Base-by-base conservation (phyloP, 352 stramenopile genomes). In the Thraustotheca clavata region DNA sequence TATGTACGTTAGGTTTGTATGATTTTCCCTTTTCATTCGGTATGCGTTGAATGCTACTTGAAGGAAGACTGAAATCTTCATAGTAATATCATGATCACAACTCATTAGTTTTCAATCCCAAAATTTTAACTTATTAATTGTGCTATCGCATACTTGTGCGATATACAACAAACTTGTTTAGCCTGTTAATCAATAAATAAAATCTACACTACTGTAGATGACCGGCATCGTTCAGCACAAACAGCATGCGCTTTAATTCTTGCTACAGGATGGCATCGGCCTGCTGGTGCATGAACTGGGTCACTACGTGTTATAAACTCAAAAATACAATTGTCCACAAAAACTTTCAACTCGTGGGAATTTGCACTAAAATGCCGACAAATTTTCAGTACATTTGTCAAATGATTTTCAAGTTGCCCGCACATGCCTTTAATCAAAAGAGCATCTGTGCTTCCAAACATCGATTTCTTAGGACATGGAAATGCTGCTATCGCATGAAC, bases 131-230 rank as follows among this genome's bases (percentile, higher is more conserved):
- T n/a, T n/a, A n/a, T n/a, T n/a, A n/a, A n/a, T n/a, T n/a, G n/a
- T n/a, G n/a, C n/a, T n/a, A n/a, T n/a, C n/a, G n/a, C n/a, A n/a
- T n/a, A n/a, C n/a, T n/a, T n/a, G n/a, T n/a, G n/a, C n/a, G n/a
- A n/a, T n/a, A n/a, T n/a, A n/a, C n/a, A n/a, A n/a, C n/a, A n/a
- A n/a, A n/a, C n/a, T n/a, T n/a, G n/a, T n/a, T n/a, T n/a, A n/a
- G n/a, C n/a, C n/a, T n/a, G n/a, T n/a, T n/a, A n/a, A n/a, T 50
- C 14, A 50, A 50, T 50, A 50, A 50, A 50, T 50, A 50, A 50
- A 6, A 14, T 50, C 43, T 50, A 50, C 43, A 50, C 14, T 22
- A 50, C 43, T 6, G 43, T 50, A 6, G 43, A 50, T 29, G 43
- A 50, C 22, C 27, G 43, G 43, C 43, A 50, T 14, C 43, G 43